phyloP scores from a whole-genome alignment of 371 early-diverging fungal genomes.

The Mortierella sp. region DNA sequence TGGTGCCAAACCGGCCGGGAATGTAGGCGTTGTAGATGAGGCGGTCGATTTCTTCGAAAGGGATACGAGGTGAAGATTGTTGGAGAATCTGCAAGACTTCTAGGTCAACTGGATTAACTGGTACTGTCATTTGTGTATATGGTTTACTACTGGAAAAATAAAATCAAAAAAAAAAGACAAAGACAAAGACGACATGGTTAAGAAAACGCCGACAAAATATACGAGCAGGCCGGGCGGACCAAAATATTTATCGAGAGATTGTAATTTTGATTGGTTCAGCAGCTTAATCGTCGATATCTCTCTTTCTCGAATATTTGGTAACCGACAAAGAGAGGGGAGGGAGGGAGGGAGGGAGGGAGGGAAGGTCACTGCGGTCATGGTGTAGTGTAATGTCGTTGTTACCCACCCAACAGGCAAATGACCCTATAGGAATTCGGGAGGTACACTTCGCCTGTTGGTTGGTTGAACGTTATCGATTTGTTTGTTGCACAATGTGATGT shows the following conservation, averaged over 20 bases:
- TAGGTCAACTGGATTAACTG: slow-evolving; percentile 28
- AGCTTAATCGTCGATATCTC: not conserved
- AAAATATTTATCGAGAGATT: too few species aligned
- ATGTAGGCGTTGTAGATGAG: slow-evolving; percentile 45
- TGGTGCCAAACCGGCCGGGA: slow-evolving; percentile 45
- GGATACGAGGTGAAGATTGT: slow-evolving; percentile 37
- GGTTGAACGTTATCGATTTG: not conserved
- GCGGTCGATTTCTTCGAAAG: slow-evolving; percentile 39
- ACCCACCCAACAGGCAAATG: not conserved
- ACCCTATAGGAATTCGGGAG: not conserved
- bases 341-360: too few species aligned
- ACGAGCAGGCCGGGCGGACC: too few species aligned
- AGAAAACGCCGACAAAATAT: not conserved
- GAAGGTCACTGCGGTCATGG: not conserved
- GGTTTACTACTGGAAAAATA: not conserved
- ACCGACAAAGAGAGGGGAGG: not conserved
- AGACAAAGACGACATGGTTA: not conserved
- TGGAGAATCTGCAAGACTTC: slow-evolving; percentile 41
- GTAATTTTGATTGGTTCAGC: not conserved
- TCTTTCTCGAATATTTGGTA: not conserved
- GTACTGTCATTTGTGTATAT: slow-evolving; percentile 34
- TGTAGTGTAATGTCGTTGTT: not conserved
- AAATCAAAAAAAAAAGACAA: not conserved
- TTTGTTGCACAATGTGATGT: not conserved
- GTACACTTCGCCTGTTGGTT: not conserved